Base-by-base conservation (phyloP, 371 early-diverging fungal genomes). In the Nosema muscidifuracis region DNA sequence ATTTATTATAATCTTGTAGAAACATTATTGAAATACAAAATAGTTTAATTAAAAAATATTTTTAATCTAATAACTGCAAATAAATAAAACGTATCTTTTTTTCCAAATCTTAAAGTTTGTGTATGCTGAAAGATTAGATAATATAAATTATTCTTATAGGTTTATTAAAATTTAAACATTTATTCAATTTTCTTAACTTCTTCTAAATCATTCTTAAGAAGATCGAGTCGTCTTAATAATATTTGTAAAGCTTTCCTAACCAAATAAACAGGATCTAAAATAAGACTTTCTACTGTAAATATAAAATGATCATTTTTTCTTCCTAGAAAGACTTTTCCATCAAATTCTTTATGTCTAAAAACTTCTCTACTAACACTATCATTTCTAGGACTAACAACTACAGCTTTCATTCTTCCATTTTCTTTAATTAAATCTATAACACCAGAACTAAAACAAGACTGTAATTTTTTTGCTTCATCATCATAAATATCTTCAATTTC, bases 301-400 rank as follows among this genome's bases (percentile, higher is more conserved):
- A 96, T 91, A 78, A 95, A 96, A 83, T 95, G 93, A 78, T 94
- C 91, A 63, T 90, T 88, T 36, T 90, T 87, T 67, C 95, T 87
- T 36, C 88, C 87, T 65, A 97, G 84, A 58, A 87, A 86, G 57
- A 97, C 95, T 78, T 89, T 91, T 76, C 87, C 87, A 67, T 89
- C 86, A 74, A 96, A 94, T 83, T 93, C 92, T 34, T 86, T 83
- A 78, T 95, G 92, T 47, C 96, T 87, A 73, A 97, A 84, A 2
- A 89, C 92, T 81, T 96, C 94, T 58, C 98, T 87, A 76, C 90
- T 91, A 38, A 94, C 91, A 2, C 92, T 91, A 80, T 95, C 95
- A 81, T 89, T 88, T 71, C 98, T 87, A 56, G 94, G 87, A 80
- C 95, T 91, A 13, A 85, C 88, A 4, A 97, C 92, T 63, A 85